phyloP scores from a whole-genome alignment of 495 filamentous ascomycete genomes.

The Xylaria castorea region DNA sequence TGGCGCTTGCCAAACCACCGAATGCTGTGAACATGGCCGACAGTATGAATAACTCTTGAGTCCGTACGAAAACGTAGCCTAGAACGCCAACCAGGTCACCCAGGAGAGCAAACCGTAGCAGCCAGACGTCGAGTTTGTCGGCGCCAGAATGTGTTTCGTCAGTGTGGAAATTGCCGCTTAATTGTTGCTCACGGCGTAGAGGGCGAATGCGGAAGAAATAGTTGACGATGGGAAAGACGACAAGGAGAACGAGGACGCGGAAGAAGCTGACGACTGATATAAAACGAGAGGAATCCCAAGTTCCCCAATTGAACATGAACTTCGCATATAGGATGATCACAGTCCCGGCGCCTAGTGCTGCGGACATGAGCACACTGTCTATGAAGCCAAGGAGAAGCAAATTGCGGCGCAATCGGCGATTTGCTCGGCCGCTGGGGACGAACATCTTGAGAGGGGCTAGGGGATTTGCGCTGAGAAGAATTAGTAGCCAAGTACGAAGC shows the following conservation, averaged over 20 bases:
- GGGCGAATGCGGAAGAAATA: slow-evolving; percentile 67
- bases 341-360: slow-evolving; percentile 79
- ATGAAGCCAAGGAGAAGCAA: slow-evolving; percentile 78
- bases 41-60: slow-evolving; percentile 62
- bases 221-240: slow-evolving; percentile 74
- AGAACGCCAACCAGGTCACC: slow-evolving; percentile 79
- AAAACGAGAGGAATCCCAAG: slow-evolving; percentile 76
- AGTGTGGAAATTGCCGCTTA: slow-evolving; percentile 36
- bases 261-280: slow-evolving; percentile 75
- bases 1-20: slow-evolving; percentile 85
- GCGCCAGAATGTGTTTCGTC: slow-evolving; percentile 67
- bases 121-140: slow-evolving; percentile 75
- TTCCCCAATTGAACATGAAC: slow-evolving; percentile 81
- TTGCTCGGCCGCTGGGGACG: slow-evolving; percentile 69
- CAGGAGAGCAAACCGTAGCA: slow-evolving; percentile 77
- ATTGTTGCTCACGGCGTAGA: slow-evolving; percentile 40
- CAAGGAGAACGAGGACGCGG: slow-evolving; percentile 75
- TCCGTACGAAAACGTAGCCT: slow-evolving; percentile 71
- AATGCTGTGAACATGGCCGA: slow-evolving; percentile 75
- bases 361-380: slow-evolving; percentile 78
- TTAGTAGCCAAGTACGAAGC: slow-evolving; percentile 47
- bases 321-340: slow-evolving; percentile 82
- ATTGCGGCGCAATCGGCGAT: slow-evolving; percentile 73
- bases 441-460: slow-evolving; percentile 80
- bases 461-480: slow-evolving; percentile 58